These are phyloP conservation scores for Suillus ampliporus DNA, from an alignment of 768 basidiomycete species.

Conservation along the genomic window DNA sequence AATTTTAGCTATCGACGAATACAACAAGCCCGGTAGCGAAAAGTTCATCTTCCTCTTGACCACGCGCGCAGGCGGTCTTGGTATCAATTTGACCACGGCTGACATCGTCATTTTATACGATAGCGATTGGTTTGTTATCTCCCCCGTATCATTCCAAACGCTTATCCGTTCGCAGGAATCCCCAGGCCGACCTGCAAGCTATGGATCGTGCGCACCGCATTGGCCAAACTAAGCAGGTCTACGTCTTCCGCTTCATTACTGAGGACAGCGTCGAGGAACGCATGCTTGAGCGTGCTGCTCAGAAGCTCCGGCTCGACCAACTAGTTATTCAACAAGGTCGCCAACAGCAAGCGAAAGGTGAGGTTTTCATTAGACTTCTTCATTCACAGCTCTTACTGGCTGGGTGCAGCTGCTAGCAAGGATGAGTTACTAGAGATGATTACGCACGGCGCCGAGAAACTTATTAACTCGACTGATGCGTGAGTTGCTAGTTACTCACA, in stretches of 20 bases:
- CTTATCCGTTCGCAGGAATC: constrained; percentile 71
- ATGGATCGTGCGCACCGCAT: constrained; percentile 99
- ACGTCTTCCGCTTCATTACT: constrained; percentile 96
- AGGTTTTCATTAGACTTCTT: constrained; percentile 20
- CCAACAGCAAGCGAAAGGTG: constrained; percentile 79
- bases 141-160: background rate
- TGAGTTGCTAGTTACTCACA: constrained; percentile 40
- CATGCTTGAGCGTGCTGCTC: constrained; percentile 93
- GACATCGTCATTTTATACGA: constrained; percentile 97
- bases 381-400: constrained; percentile 2
- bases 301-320: constrained; percentile 94
- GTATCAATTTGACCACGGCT: constrained; percentile 94
- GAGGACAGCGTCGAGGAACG: constrained; percentile 96
- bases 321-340: constrained; percentile 97
- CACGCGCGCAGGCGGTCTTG: constrained; percentile 95
- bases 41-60: constrained; percentile 97
- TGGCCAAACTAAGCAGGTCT: constrained; percentile 97
- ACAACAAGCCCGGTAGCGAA: constrained; percentile 92
- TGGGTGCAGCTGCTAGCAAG: constrained; percentile 79
- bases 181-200: constrained; percentile 97
- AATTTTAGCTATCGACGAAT: constrained; percentile 94
- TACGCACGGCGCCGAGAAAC: constrained; percentile 95
- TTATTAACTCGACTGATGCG: constrained; percentile 83
- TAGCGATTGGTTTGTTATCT: constrained; percentile 81
- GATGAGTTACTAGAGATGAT: constrained; percentile 99